These are phyloP conservation scores for Sphaerostilbella broomeana DNA, from an alignment of 2,329 filamentous ascomycete genomes.

Conservation along the genomic window DNA sequence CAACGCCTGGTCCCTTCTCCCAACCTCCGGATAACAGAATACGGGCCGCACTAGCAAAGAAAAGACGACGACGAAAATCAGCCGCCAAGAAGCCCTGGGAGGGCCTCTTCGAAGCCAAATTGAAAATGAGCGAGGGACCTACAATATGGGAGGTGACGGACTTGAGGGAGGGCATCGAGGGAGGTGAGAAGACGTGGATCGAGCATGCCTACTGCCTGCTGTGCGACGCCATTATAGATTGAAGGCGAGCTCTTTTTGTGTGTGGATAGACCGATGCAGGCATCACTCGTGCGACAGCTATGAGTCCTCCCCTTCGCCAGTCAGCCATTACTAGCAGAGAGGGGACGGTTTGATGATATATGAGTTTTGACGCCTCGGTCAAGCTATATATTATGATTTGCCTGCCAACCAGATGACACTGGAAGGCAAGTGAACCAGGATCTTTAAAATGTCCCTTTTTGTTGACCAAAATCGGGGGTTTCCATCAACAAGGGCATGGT, in stretches of 20 bases:
- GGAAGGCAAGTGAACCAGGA: too few species aligned
- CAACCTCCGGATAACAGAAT: conserved; percentile 18
- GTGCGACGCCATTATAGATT: conserved; percentile 43
- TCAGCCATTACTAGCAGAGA: too few species aligned
- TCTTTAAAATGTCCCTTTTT: too few species aligned
- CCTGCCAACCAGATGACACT: too few species aligned
- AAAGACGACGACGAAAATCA: conserved; percentile 33
- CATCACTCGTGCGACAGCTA: too few species aligned
- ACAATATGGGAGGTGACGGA: conserved; percentile 47
- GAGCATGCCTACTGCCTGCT: conserved; percentile 44
- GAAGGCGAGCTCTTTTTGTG: conserved; percentile 14
- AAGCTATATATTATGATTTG: too few species aligned
- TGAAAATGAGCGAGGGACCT: conserved; percentile 42
- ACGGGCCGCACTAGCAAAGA: conserved; percentile 24
- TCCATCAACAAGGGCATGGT: too few species aligned
- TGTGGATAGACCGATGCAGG: background rate
- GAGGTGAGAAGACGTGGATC: conserved; percentile 47
- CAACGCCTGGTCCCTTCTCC: conserved; percentile 25
- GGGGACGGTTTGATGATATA: too few species aligned
- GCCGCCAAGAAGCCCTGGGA: conserved; percentile 40
- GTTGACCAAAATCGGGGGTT: too few species aligned
- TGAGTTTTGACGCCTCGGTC: too few species aligned
- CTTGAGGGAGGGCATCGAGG: conserved; percentile 39
- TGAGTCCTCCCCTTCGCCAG: too few species aligned
- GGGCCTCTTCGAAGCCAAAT: conserved; percentile 44